Base-by-base conservation (phyloP, 768 basidiomycete species). In the Lactarius trivialis region DNA sequence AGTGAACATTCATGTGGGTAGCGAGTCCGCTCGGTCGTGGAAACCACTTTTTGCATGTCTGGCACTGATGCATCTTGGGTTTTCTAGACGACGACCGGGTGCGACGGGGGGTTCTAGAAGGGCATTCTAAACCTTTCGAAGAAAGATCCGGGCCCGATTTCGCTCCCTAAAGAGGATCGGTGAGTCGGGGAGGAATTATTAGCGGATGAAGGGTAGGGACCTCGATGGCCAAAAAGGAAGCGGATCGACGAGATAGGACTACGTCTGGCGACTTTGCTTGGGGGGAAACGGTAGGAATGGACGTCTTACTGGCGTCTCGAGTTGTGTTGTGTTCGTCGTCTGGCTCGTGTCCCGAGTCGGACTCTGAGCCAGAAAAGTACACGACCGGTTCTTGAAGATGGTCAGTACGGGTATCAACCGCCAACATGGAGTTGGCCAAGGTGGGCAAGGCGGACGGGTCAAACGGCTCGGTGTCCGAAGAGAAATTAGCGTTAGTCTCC, bases 1-100 rank as follows among this genome's bases (percentile, higher is more conserved):
- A 77, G 62, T 82, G 81, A 24, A 76, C 76, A 66, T 82, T 81
- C 81, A 81, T 79, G 68, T 82, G 81, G 30, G 81, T 82, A 30
- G 74, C 72, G 64, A 82, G 70, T 15, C 81, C 81, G 55, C 80
- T 81, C 5, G 81, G 81, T 3, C 81, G 73, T 17, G 80, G 80
- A 65, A 81, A 81, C 68, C 70, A 53, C 70, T 80, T 80, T 1
- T 68, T 63, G 71, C 81, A 82, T 5, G 76, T 71, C 9, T 60
- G 67, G 67, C 80, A 81, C 67, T 75, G 72, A 67, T 81, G 80
- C 79, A 81, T 81, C 67, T 82, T 81, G 2, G 76, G 74, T 57
- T 74, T 81, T 48, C 63, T 59, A 8, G 63, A 59, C 19, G 63
- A 64, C 9, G 54, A 60, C 19, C 63, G 58, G 15, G 58, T 28